Evolutionary conservation across 176 grass and related monocot species (phyloP).

Genomic region (Hyparrhenia diplandra): DNA sequence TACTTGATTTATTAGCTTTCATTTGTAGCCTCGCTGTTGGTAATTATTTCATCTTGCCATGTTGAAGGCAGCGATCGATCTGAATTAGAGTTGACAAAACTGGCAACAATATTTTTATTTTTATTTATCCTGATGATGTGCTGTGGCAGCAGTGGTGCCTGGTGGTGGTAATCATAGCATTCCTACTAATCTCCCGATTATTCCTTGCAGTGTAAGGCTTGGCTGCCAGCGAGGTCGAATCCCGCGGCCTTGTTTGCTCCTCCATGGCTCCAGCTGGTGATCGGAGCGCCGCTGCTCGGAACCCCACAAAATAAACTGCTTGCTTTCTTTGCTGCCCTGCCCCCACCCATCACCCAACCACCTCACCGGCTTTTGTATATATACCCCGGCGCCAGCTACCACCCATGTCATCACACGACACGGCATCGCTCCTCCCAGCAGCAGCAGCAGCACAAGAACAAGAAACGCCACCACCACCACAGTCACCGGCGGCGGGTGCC

Average conservation of each 20-base stretch:
- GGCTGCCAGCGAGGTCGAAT: conserved; percentile 18
- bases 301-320: conserved; percentile 1
- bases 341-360: conserved; percentile 3
- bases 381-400: conserved; percentile 24
- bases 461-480: not conserved
- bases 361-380: conserved; percentile 12
- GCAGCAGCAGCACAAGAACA: not conserved
- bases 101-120: not conserved
- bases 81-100: not conserved
- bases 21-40: not conserved
- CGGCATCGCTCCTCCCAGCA: not conserved
- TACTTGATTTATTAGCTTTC: not conserved
- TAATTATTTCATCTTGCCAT: not conserved
- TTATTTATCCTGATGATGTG: too few relatives aligned
- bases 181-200: not conserved
- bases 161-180: not conserved
- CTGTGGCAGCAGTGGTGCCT: too few relatives aligned
- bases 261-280: conserved; percentile 6
- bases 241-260: not conserved
- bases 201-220: not conserved
- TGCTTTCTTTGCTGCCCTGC: not conserved
- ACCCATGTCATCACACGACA: conserved; percentile 38
- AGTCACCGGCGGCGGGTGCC: not conserved
- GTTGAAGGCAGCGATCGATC: not conserved
- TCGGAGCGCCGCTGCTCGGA: not conserved